Percentiles rank a stretch among this genome's conserved stretches.
Evolutionary conservation across 345 rosid genomes (phyloP).

Genomic region (Pugionium dolabratum): DNA sequence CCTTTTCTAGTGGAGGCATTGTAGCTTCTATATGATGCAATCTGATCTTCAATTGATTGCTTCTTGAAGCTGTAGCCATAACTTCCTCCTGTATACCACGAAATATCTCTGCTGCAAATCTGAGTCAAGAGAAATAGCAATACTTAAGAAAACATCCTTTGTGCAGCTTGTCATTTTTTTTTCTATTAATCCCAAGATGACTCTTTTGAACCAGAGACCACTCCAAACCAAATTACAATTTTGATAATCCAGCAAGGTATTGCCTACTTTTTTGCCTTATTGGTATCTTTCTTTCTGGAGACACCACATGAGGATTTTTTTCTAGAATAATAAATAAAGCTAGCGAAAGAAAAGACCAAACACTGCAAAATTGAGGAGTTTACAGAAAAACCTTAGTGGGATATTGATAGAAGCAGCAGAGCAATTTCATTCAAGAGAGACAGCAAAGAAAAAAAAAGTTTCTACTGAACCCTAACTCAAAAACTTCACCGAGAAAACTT

Average conservation of each 20-base stretch:
- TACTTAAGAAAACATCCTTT: conserved; percentile 19
- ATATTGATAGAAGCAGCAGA: neutral
- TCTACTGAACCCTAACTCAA: conserved; percentile 22
- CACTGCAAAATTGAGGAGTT: neutral
- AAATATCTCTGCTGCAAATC: conserved; percentile 93
- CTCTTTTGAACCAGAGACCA: conserved; percentile 18
- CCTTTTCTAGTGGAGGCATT: conserved; percentile 81
- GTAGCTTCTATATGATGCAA: conserved; percentile 78
- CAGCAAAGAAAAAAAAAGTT: neutral
- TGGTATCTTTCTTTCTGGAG: neutral
- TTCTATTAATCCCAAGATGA: conserved; percentile 1
- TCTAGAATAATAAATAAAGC: conserved; percentile 5
- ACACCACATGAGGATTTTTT: neutral
- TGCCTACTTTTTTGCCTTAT: neutral
- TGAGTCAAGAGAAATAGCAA: conserved; percentile 29
- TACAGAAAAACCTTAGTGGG: neutral
- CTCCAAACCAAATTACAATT: conserved; percentile 5
- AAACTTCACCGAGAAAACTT: conserved; percentile 9
- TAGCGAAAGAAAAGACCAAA: neutral
- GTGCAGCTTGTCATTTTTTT: neutral
- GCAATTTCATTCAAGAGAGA: neutral
- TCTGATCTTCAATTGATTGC: conserved; percentile 68
- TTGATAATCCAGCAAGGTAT: neutral
- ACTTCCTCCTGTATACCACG: conserved; percentile 92
- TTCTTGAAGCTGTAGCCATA: conserved; percentile 77